Base-by-base conservation (phyloP, 208 protist genomes). In the Lotmaria passim region DNA sequence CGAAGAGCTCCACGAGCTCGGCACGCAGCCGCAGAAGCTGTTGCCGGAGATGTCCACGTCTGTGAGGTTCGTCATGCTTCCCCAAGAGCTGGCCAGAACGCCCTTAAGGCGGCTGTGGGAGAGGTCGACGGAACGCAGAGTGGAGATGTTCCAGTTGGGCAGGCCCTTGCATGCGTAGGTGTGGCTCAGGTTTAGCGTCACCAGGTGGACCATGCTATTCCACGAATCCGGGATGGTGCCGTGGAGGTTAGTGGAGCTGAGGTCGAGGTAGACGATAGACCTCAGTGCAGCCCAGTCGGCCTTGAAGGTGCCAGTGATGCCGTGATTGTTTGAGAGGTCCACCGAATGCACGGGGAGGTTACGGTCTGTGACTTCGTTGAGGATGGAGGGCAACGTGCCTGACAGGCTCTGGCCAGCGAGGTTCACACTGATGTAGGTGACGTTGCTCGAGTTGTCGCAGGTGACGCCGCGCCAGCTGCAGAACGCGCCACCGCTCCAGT, bases 301-400 rank as follows among this genome's bases (percentile, higher is more conserved):
- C 0, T 34, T 48, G 33, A 78, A 69, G 26, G 1, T 41, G 34
- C 73, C 65, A 7, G 4, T 33, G 34, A 72, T 46, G 46, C 51
- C 44, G 0, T 1, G 10, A 65, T 78, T 78, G 65, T 65, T 63
- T 38, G 41, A 69, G 31, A 78, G 15, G 55, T 78, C 52, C 26
- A 78, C 41, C 15, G 39, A 59, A 0, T 15, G 12, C 43, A 73
- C 67, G 6, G 11, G 30, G 3, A 73, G 15, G 26, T 50, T 15
- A 7, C 8, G 11, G 46, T 47, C 67, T 10, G 11, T 39, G 33
- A 50, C 26, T 33, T 24, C 36, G 46, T 26, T 53, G 19, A 14
- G 5, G 21, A 52, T 2, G 3, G 17, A 11, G 17, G 70, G 70
- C 55, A 76, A 11, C 23, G 8, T 36, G 31, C 70, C 70, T 4